Evolutionary conservation across 2,329 filamentous ascomycete genomes (phyloP).

Genomic region (Dothistroma septosporum): DNA sequence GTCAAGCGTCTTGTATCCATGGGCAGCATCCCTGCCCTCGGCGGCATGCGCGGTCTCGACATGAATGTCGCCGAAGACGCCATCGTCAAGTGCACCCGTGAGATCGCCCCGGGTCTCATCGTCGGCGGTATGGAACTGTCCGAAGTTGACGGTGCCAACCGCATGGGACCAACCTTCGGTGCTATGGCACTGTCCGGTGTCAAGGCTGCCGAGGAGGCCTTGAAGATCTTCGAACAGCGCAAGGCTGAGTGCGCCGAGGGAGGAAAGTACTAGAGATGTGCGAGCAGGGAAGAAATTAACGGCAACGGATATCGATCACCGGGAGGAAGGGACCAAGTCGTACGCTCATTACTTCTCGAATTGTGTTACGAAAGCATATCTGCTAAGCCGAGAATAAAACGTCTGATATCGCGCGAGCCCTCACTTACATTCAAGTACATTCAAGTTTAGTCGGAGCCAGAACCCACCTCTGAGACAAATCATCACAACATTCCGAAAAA

Average conservation of each 20-base stretch:
- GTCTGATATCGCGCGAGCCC: background rate
- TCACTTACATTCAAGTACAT: background rate
- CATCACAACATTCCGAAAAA: too few species aligned
- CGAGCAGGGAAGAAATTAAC: background rate
- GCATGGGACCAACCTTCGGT: slow-evolving; percentile 86
- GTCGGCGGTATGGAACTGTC: slow-evolving; percentile 94
- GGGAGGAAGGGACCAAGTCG: background rate
- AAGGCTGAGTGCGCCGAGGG: slow-evolving; percentile 68
- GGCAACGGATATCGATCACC: background rate
- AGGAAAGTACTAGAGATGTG: slow-evolving; percentile 1
- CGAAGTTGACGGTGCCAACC: slow-evolving; percentile 68
- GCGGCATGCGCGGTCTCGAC: slow-evolving; percentile 88
- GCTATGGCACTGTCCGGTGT: slow-evolving; percentile 85
- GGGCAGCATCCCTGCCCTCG: slow-evolving; percentile 75
- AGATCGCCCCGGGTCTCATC: slow-evolving; percentile 81
- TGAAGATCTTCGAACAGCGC: slow-evolving; percentile 71
- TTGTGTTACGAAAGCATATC: background rate
- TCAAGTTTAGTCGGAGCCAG: background rate
- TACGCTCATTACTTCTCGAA: slow-evolving; percentile 1
- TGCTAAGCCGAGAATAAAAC: background rate
- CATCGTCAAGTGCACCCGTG: slow-evolving; percentile 86
- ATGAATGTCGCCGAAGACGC: slow-evolving; percentile 91
- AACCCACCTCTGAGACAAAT: background rate
- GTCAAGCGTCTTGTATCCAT: slow-evolving; percentile 90
- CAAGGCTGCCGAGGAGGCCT: slow-evolving; percentile 84